A percentile compares a stretch with the other conserved stretches of the same genome.
Conservation (phyloP, 345 rosid species). For the Corchorus capsularis region DNA sequence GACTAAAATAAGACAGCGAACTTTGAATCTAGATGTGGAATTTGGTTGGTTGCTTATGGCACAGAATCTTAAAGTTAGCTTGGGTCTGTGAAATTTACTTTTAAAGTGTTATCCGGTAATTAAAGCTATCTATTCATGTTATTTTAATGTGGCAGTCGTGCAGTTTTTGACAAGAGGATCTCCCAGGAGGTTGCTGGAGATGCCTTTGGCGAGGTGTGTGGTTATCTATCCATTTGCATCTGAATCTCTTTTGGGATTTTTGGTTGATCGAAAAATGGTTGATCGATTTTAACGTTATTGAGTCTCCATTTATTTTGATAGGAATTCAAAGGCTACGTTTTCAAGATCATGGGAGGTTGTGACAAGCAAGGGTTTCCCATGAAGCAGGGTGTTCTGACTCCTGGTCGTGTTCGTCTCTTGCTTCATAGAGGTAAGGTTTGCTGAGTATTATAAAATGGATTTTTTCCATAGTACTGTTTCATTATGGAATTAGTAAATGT, state of each 20-base stretch:
- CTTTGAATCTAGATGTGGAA: background rate
- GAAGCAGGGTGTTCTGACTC: constrained; percentile 70
- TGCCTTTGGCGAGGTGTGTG: constrained; percentile 67
- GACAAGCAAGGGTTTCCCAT: constrained; percentile 72
- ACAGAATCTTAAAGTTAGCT: too few relatives aligned
- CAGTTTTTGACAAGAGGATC: constrained; percentile 70
- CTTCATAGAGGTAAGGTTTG: constrained; percentile 53
- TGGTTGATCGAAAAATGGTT: background rate
- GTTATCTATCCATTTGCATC: background rate
- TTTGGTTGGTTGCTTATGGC: background rate
- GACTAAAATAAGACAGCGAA: too few relatives aligned
- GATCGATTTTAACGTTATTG: background rate
- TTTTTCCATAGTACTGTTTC: background rate
- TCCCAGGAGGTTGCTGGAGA: constrained; percentile 84
- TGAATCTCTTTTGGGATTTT: background rate
- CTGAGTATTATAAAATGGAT: background rate
- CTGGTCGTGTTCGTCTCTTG: constrained; percentile 66
- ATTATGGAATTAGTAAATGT: background rate
- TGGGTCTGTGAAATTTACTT: background rate
- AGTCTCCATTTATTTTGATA: constrained; percentile 21
- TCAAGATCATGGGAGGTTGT: constrained; percentile 68
- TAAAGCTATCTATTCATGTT: background rate
- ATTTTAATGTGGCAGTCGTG: constrained; percentile 42
- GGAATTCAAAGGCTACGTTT: constrained; percentile 69
- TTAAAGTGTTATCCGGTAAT: background rate